phyloP scores from a whole-genome alignment of 208 protist species.

The Trypanosoma rangeli region DNA sequence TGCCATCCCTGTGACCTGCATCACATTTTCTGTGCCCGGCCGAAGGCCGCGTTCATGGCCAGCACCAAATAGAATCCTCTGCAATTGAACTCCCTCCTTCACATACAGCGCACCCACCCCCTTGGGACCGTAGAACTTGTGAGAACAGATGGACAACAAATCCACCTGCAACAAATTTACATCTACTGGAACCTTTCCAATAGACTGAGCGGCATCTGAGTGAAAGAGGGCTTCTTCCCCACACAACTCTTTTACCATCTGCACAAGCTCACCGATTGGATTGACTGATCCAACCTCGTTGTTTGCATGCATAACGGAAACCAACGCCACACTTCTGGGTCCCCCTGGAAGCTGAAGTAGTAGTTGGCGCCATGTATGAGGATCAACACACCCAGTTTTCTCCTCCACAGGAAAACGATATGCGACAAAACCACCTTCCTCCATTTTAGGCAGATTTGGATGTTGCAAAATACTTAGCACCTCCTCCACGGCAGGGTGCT shows the following conservation, averaged over 20 bases:
- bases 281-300: constrained; percentile 95
- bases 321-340: constrained; percentile 56
- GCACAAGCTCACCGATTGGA: constrained; percentile 81
- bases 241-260: constrained; percentile 62
- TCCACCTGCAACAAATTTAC: constrained; percentile 92
- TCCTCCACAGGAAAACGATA: constrained; percentile 46
- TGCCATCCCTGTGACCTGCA: constrained; percentile 74
- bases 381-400: constrained; percentile 36
- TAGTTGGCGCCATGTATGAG: constrained; percentile 32
- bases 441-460: constrained; percentile 11
- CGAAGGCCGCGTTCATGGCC: constrained; percentile 81
- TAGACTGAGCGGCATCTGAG: constrained; percentile 94
- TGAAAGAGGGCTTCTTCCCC: constrained; percentile 80
- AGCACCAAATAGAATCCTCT: constrained; percentile 77
- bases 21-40: constrained; percentile 86
- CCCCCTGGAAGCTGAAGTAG: constrained; percentile 42
- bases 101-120: constrained; percentile 82
- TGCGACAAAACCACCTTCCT: constrained; percentile 23
- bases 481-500: constrained; percentile 89
- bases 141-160: constrained; percentile 95
- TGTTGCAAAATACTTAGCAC: constrained; percentile 56
- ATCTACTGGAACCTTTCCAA: constrained; percentile 97
- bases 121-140: constrained; percentile 98
- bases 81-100: constrained; percentile 44
- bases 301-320: constrained; percentile 96